Percentiles rank a stretch among this genome's conserved stretches.
Conservation (phyloP, 2,329 filamentous ascomycete genomes). For the Beauveria asiatica region DNA sequence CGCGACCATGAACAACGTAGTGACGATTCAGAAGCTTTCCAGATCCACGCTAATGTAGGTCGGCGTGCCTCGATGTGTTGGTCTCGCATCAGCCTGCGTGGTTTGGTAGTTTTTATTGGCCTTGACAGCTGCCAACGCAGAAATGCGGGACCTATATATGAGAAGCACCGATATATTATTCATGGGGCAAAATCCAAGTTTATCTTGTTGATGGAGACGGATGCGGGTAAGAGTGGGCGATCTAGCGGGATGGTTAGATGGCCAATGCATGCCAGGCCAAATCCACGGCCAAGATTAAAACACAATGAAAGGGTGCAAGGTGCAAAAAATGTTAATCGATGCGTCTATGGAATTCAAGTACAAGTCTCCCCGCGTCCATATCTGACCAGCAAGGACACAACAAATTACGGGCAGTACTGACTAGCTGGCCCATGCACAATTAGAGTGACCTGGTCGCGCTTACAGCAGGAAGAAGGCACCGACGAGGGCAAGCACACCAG, state of each 20-base stretch:
- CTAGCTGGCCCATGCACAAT: not conserved
- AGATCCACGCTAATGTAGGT: constrained; percentile 2
- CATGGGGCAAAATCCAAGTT: too few relatives aligned
- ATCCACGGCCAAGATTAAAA: not conserved
- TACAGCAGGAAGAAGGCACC: constrained; percentile 10
- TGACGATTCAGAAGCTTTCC: not conserved
- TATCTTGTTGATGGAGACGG: too few relatives aligned
- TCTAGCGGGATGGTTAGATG: not conserved
- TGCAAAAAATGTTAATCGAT: not conserved
- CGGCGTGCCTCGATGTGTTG: not conserved
- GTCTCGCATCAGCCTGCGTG: not conserved
- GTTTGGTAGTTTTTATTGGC: too few relatives aligned
- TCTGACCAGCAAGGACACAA: not conserved
- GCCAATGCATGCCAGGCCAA: not conserved
- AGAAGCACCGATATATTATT: too few relatives aligned
- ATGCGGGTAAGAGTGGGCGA: too few relatives aligned
- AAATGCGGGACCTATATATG: too few relatives aligned
- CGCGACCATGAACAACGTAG: not conserved
- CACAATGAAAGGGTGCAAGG: not conserved
- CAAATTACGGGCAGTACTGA: not conserved
- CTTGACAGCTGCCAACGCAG: too few relatives aligned
- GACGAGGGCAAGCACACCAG: constrained; percentile 9
- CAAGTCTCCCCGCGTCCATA: constrained; percentile 6
- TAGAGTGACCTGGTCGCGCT: not conserved
- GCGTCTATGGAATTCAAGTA: constrained; percentile 8